A percentile compares a stretch with the other conserved stretches of the same genome.
phyloP scores from a whole-genome alignment of 257 asterid genomes.

The Capsicum rhomboideum region DNA sequence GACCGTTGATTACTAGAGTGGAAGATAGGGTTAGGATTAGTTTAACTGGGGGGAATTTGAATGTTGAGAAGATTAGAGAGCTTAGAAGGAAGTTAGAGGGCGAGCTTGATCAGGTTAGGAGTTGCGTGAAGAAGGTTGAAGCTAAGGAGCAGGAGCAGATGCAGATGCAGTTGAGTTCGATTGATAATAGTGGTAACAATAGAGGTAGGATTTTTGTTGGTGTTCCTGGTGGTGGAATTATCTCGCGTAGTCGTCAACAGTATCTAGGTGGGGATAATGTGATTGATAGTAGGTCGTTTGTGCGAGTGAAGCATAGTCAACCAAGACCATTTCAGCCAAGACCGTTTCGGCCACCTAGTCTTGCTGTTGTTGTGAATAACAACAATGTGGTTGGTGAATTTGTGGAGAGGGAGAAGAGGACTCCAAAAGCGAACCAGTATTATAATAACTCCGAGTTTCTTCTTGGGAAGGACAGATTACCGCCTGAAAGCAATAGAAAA shows the following conservation, averaged over 20 bases:
- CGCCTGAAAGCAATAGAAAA: conserved; percentile 60
- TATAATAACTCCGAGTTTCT: conserved; percentile 75
- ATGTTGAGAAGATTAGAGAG: conserved; percentile 31
- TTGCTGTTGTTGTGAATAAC: conserved; percentile 44
- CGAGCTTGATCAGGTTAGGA: conserved; percentile 52
- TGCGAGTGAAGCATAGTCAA: conserved; percentile 43
- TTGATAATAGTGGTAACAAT: conserved; percentile 20
- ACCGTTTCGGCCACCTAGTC: conserved; percentile 60
- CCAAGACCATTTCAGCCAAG: conserved; percentile 57
- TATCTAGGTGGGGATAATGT: not conserved
- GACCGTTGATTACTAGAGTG: conserved; percentile 33
- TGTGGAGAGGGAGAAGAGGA: conserved; percentile 83
- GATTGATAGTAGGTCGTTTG: conserved; percentile 16
- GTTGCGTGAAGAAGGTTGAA: conserved; percentile 30
- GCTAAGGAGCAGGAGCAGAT: conserved; percentile 29
- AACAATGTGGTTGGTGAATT: conserved; percentile 28
- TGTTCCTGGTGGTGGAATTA: conserved; percentile 22
- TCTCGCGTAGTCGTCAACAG: conserved; percentile 24
- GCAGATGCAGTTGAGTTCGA: conserved; percentile 30
- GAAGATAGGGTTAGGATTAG: conserved; percentile 62
- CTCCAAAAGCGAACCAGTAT: conserved; percentile 81
- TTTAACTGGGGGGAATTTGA: conserved; percentile 28
- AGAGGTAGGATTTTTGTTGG: conserved; percentile 7
- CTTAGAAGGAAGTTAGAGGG: conserved; percentile 40
- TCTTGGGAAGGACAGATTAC: conserved; percentile 74